Evolutionary conservation across 1,139 yeast genomes (phyloP).

Genomic region (Sugiyamaella neomexicana): DNA sequence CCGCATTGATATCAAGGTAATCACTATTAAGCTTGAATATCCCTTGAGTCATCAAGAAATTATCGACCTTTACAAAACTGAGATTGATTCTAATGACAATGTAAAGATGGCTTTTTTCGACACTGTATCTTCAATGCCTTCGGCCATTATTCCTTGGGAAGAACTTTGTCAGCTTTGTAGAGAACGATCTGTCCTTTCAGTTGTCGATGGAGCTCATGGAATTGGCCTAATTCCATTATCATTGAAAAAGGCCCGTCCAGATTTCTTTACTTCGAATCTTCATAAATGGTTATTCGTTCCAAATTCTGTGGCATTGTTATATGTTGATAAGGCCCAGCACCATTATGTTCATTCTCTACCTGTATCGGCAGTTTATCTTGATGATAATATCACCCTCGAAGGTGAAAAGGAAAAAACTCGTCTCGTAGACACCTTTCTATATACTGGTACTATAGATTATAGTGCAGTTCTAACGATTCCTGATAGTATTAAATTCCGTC

Average conservation of each 20-base stretch:
- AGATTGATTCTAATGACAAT: conserved; percentile 23
- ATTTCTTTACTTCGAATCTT: conserved; percentile 60
- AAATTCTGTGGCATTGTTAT: conserved; percentile 58
- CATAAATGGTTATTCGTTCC: conserved; percentile 73
- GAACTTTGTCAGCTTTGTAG: conserved; percentile 50
- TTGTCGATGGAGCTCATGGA: conserved; percentile 74
- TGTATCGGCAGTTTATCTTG: conserved; percentile 21
- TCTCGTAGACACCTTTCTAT: conserved; percentile 39
- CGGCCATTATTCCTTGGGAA: conserved; percentile 58
- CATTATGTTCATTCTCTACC: conserved; percentile 48
- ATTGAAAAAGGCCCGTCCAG: conserved; percentile 52
- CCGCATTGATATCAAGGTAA: conserved; percentile 47
- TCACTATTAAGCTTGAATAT: conserved; percentile 48
- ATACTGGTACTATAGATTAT: conserved; percentile 44
- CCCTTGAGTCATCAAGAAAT: conserved; percentile 54
- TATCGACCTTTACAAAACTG: conserved; percentile 44
- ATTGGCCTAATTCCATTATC: conserved; percentile 57
- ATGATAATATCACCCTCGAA: conserved; percentile 26
- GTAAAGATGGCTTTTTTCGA: conserved; percentile 56
- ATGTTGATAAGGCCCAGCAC: conserved; percentile 57
- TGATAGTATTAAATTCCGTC: conserved; percentile 54
- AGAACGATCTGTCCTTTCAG: conserved; percentile 51
- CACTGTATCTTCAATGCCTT: conserved; percentile 66
- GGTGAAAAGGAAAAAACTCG: conserved; percentile 18
- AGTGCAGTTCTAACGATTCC: conserved; percentile 40